Evolutionary conservation across 768 basidiomycete genomes (phyloP).

Genomic region (Boletus subparvulus): DNA sequence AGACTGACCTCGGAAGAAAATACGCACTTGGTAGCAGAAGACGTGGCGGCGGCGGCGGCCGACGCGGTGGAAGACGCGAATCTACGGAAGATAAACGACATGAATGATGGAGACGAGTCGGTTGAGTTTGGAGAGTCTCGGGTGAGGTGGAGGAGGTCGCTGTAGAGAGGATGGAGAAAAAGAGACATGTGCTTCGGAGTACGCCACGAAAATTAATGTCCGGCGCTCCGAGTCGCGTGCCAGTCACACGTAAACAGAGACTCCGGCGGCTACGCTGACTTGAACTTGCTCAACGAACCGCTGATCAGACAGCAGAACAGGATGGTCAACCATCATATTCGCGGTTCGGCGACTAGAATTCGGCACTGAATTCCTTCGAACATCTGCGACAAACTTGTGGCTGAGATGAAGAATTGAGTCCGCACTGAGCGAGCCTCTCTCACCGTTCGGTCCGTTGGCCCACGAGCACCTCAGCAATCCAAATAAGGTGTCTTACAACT

Average conservation of each 20-base stretch:
- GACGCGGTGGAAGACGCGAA: constrained; percentile 50
- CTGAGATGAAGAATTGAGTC: no score
- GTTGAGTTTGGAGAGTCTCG: constrained; percentile 10
- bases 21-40: constrained; percentile 18
- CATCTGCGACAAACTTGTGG: no score
- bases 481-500: background rate
- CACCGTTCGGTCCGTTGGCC: background rate
- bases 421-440: no score
- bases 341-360: no score
- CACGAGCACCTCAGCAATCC: background rate
- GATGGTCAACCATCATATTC: no score
- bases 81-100: constrained; percentile 52
- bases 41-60: constrained; percentile 13
- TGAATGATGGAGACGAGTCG: constrained; percentile 27
- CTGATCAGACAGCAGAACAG: no score
- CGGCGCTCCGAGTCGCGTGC: background rate
- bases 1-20: background rate
- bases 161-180: constrained; percentile 26
- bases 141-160: constrained; percentile 19
- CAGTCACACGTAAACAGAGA: background rate
- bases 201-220: background rate
- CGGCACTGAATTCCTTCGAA: no score
- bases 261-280: no score
- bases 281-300: no score
- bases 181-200: constrained; percentile 13